Base-by-base conservation (phyloP, 2,329 filamentous ascomycete genomes). In the Shiraia bambusicola region DNA sequence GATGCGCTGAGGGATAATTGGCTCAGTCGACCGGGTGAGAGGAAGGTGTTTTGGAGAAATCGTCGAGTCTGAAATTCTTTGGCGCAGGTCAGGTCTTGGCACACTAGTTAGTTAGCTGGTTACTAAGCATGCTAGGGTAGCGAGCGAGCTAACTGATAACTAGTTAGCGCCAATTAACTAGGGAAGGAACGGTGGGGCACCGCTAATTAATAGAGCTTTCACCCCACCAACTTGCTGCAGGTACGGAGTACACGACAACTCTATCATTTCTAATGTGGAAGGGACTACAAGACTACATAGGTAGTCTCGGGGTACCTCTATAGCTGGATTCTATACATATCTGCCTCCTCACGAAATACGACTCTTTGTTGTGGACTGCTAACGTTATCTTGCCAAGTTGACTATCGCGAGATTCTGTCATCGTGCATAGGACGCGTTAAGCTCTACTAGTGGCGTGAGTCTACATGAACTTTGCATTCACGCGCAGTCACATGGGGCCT, bases 401-500 rank as follows among this genome's bases (percentile, higher is more conserved):
- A 25, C 4, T 4, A 27, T n/a, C 13, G 14, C 17, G 6, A 22
- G 16, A n/a, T n/a, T 9, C 15, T 16, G 22, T 28, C 13, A 27
- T 16, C 36, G 39, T 27, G 34, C 47, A 43, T 22, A 37, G 39
- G 34, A 53, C 50, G 47, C 49, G 40, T 46, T 41, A 27, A 46
- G 11, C 26, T 40, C 28, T 22, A 22, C 8, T 22, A 22, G 19
- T 22, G 19, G 19, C 19, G 19, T 22, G 19, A 22, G 19, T 14
- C 35, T 25, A 44, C 1, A 14, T 19, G 27, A 30, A 32, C 38
- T 30, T 16, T 22, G 40, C 36, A 12, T 29, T 25, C 34, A 57
- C 59, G 50, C 60, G 60, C 36, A 53, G 49, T 62, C 62, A 66
- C 60, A 55, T 64, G 56, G 56, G 54, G 17, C 39, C 12, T 28